A percentile compares a stretch with the other conserved stretches of the same genome.
Evolutionary conservation across 2,329 filamentous ascomycete species (phyloP).

Genomic region (Penicillium freii): DNA sequence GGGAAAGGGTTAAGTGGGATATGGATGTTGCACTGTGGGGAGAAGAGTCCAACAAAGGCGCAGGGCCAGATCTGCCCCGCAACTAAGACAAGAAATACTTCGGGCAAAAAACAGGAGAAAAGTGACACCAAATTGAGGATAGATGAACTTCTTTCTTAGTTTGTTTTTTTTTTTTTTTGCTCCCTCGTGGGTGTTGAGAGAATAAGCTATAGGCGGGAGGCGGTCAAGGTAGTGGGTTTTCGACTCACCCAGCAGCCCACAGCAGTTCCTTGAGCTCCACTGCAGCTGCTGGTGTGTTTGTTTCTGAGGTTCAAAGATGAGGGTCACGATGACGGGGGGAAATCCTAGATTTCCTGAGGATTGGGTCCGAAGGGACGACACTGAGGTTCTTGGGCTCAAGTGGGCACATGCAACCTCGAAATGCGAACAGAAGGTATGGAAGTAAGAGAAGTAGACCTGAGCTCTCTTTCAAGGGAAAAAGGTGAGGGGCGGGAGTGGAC

Average conservation of each 20-base stretch:
- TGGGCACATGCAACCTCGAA: background rate
- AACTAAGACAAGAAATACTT: conserved; percentile 8
- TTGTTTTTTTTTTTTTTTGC: conserved; percentile 21
- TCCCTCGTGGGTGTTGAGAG: conserved; percentile 6
- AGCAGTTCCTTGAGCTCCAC: conserved; percentile 22
- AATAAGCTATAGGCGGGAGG: conserved; percentile 20
- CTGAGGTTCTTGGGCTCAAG: background rate
- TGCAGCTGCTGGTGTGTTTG: conserved; percentile 23
- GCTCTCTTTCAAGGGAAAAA: conserved; percentile 13
- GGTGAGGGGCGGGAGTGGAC: conserved; percentile 23
- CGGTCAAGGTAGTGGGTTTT: conserved; percentile 25
- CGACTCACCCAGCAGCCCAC: conserved; percentile 24
- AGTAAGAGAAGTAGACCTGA: background rate
- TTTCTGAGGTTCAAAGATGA: conserved; percentile 14
- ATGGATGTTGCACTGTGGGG: conserved; percentile 6
- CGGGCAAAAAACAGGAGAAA: conserved; percentile 1
- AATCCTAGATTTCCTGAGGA: background rate
- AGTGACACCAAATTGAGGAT: conserved; percentile 5
- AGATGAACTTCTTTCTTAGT: conserved; percentile 10
- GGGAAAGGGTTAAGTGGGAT: conserved; percentile 11
- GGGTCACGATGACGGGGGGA: conserved; percentile 4
- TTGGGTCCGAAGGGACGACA: background rate
- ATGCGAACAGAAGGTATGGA: background rate
- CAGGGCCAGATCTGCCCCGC: conserved; percentile 15
- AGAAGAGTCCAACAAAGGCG: conserved; percentile 1